A percentile compares a stretch with the other conserved stretches of the same genome.
These are phyloP conservation scores for Xylaria hypoxylon DNA, from an alignment of 2,329 filamentous ascomycete genomes.

Conservation along the genomic window DNA sequence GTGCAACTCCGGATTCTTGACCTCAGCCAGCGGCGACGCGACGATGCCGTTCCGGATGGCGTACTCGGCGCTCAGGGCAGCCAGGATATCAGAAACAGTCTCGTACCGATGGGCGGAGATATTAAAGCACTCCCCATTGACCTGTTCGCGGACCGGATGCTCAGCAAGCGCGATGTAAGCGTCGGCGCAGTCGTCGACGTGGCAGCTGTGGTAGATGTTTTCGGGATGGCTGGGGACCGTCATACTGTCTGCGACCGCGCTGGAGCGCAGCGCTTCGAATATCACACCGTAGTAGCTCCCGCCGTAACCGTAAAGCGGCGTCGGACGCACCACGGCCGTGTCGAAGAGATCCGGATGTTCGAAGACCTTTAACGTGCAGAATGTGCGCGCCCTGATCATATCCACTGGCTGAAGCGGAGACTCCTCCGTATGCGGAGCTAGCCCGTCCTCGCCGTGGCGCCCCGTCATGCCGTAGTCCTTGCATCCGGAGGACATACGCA, in stretches of 20 bases:
- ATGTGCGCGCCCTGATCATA: slow-evolving; percentile 50
- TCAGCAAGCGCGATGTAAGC: slow-evolving; percentile 60
- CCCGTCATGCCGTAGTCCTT: slow-evolving; percentile 60
- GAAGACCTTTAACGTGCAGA: slow-evolving; percentile 53
- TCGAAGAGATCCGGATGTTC: slow-evolving; percentile 56
- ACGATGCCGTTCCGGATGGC: slow-evolving; percentile 33
- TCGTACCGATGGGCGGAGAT: slow-evolving; percentile 60
- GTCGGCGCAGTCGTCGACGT: slow-evolving; percentile 63
- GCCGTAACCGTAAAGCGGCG: slow-evolving; percentile 59
- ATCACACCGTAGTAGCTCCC: slow-evolving; percentile 58
- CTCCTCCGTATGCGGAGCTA: slow-evolving; percentile 58
- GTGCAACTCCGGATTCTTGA: slow-evolving; percentile 13
- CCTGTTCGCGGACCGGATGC: slow-evolving; percentile 48
- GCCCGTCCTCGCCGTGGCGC: slow-evolving; percentile 50
- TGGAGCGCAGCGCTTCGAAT: slow-evolving; percentile 48
- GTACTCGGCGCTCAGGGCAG: slow-evolving; percentile 57
- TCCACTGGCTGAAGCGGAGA: slow-evolving; percentile 53
- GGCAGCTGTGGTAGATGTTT: slow-evolving; percentile 59
- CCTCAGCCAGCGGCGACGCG: slow-evolving; percentile 1
- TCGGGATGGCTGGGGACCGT: slow-evolving; percentile 51
- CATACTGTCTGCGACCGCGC: slow-evolving; percentile 39
- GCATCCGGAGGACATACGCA: slow-evolving; percentile 61
- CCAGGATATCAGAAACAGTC: slow-evolving; percentile 55
- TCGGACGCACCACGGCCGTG: slow-evolving; percentile 58
- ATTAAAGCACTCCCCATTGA: slow-evolving; percentile 59